phyloP scores from a whole-genome alignment of 345 rosid species.

The Psidium friedrichsthalianum region DNA sequence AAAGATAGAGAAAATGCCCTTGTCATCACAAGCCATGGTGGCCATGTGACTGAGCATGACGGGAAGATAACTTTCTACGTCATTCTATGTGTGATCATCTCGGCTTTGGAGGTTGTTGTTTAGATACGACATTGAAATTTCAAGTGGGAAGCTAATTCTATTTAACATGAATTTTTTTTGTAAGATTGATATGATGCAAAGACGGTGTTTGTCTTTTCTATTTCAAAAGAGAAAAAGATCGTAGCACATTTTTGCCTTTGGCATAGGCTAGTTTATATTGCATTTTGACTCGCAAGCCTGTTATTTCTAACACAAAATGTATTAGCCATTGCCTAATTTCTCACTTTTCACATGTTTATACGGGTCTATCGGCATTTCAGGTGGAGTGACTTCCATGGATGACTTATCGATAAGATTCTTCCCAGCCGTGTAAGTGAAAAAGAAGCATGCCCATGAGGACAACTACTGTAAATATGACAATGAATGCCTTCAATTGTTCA shows the following conservation, averaged over 20 bases:
- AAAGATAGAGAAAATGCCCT: slow-evolving; percentile 14
- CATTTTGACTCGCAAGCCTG: too few species aligned
- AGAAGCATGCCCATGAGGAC: slow-evolving; percentile 3
- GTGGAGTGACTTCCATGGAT: slow-evolving; percentile 15
- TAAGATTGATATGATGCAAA: neutral
- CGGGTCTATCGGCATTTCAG: neutral
- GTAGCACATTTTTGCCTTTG: too few species aligned
- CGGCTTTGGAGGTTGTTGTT: slow-evolving; percentile 47
- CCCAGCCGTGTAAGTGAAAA: neutral
- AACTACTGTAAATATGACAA: slow-evolving; percentile 17
- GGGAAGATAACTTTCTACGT: slow-evolving; percentile 29
- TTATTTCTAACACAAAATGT: too few species aligned
- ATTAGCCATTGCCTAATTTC: too few species aligned
- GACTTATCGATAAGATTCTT: slow-evolving; percentile 13
- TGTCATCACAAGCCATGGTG: neutral
- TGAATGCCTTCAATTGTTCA: neutral
- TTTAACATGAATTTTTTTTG: neutral
- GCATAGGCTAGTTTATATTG: too few species aligned
- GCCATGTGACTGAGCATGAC: slow-evolving; percentile 19
- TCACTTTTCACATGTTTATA: neutral
- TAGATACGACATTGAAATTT: slow-evolving; percentile 21
- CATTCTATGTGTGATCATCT: slow-evolving; percentile 18
- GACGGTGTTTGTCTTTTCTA: too few species aligned
- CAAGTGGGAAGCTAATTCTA: slow-evolving; percentile 20
- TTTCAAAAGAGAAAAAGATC: too few species aligned